Evolutionary conservation across 345 rosid genomes (phyloP), one percentile per base, ranked within the genome.

Genomic region (Turritis glabra): DNA sequence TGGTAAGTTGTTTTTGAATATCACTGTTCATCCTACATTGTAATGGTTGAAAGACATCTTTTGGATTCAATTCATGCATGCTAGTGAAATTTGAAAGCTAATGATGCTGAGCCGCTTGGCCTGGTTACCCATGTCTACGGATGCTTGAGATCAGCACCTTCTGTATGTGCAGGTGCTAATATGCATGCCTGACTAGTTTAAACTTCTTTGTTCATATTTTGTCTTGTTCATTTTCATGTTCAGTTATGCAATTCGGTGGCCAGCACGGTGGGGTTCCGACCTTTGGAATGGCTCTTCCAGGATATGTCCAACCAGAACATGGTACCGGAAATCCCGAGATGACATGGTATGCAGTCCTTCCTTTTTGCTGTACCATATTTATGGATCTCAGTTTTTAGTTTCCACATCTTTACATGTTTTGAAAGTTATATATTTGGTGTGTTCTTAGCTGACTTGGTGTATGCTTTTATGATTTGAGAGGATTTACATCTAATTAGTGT

Each of bases 231-330:
- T 29, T 25, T 48, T 57, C 38, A 55, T 57, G 22, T 59, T 33
- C 63, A 75, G 79, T 94, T 71, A 87, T 94, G 97, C 98, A 90
- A 77, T 86, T 94, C 72, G 87, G 94, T 30, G 90, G 91, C 44
- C 98, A 93, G 92, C 98, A 89, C 67, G 87, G 94, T 74, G 92
- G 97, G 51, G 96, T 93, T 69, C 96, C 98, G 9, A 81, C 97
- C 23, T 89, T 89, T 51, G 98, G 98, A 82, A 89, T 93, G 96
- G 98, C 98, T 58, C 90, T 87, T 81, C 97, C 98, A 33, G 80
- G 80, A 69, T 76, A 76, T 54, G 76, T 69, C 75, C 80, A 76
- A 63, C 91, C 90, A 14, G 96, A 94, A 77, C 95, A 72, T 83
- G 98, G 98, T 67, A 33, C 85, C 44, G 90, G 93, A 63, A 94